Evolutionary conservation across 2,329 filamentous ascomycete species (phyloP).

Genomic region (Pestalotiopsis fici): DNA sequence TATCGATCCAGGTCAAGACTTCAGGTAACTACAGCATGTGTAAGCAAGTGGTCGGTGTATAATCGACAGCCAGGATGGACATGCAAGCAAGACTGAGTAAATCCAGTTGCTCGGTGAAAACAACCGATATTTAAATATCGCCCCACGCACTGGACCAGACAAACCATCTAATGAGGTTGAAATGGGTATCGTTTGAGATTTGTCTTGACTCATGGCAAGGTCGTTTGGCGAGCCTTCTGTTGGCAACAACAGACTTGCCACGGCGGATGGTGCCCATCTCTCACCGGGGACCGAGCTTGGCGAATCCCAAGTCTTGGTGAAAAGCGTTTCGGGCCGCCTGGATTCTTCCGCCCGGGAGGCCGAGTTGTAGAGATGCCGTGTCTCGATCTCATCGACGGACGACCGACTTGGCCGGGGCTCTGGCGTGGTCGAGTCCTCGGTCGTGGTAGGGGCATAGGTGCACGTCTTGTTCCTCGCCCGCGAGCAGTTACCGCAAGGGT

Average conservation of each 20-base stretch:
- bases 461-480: constrained; percentile 1
- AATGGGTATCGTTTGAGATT: not conserved
- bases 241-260: not conserved
- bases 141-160: constrained; percentile 28
- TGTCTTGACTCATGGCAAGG: not conserved
- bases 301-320: not conserved
- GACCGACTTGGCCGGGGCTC: not conserved
- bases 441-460: not conserved
- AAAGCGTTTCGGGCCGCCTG: not conserved
- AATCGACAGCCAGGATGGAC: constrained; percentile 13
- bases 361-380: not conserved
- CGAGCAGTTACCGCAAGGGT: constrained; percentile 3
- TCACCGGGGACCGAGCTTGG: not conserved
- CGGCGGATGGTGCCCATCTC: not conserved
- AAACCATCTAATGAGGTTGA: not conserved
- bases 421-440: not conserved
- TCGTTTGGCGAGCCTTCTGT: not conserved
- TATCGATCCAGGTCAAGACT: not conserved
- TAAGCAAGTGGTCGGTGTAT: not conserved
- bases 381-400: not conserved
- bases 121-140: constrained; percentile 56
- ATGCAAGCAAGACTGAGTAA: constrained; percentile 45
- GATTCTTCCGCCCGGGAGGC: not conserved
- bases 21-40: not conserved
- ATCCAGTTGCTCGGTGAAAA: constrained; percentile 61